phyloP scores from a whole-genome alignment of 139 green algal genomes.

The Chlamydomonas incerta region DNA sequence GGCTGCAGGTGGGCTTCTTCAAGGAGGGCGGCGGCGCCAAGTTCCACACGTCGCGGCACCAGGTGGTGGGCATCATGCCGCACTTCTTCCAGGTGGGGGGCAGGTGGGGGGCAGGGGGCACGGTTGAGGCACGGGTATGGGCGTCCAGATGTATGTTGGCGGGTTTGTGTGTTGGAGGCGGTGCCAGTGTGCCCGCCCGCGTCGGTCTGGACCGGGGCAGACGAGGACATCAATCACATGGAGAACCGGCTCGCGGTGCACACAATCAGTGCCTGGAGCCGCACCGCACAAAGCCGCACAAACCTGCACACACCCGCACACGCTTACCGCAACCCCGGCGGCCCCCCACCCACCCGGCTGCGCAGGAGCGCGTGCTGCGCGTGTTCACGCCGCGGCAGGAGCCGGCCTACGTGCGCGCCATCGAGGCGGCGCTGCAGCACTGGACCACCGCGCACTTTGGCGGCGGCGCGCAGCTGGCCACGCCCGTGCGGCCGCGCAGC shows the following conservation, averaged over 20 bases:
- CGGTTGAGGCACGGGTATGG: neutral
- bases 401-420: conserved; percentile 19
- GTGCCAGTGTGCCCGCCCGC: no score
- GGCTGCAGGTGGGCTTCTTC: conserved; percentile 37
- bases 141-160: no score
- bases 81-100: conserved; percentile 20
- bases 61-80: conserved; percentile 38
- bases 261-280: neutral
- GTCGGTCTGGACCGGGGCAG: no score
- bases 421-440: neutral
- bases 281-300: no score
- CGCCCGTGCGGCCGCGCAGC: conserved; percentile 10
- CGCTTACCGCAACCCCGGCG: neutral
- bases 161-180: no score
- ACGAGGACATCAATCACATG: no score
- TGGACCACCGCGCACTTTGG: conserved; percentile 13
- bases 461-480: conserved; percentile 6
- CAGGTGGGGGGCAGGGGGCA: neutral
- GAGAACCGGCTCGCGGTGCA: neutral
- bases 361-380: conserved; percentile 32
- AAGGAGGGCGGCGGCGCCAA: neutral
- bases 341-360: neutral
- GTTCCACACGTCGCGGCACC: neutral
- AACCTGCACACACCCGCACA: neutral
- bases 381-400: conserved; percentile 31